Evolutionary conservation across 2,329 filamentous ascomycete genomes (phyloP), one percentile per base, ranked within the genome.

Genomic region (Fusarium algeriense): DNA sequence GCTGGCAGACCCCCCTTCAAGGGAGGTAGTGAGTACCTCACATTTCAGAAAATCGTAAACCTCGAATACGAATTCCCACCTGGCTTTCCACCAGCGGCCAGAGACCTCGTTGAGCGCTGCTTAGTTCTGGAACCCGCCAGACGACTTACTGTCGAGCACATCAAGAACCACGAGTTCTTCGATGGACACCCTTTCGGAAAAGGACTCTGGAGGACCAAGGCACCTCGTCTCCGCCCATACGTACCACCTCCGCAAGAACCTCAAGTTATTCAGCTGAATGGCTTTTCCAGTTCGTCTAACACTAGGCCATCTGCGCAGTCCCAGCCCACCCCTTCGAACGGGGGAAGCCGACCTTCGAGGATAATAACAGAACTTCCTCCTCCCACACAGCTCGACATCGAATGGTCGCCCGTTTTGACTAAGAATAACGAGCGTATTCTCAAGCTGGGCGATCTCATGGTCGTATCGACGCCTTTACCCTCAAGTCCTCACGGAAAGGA

Each of bases 1-100:
- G 93, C 93, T n/a, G 96, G 96, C n/a, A 87, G 96, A 66, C 96
- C 96, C 9, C 96, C 96, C 0, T 99, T 99, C 85, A 99, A 99
- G 80, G 96, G 93, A 43, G 92, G 88, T 17, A 98, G 97, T 74
- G 96, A 99, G 79, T 99, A 98, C 77, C 87, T 96, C 78, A 99
- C 96, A 0, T 99, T 99, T 78, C 96, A 99, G 80, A 99, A 98
- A 82, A 99, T 99, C 78, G 93, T 99, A 57, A 92, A 89, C 35
- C 86, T 99, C 45, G 95, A 99, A 59, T 99, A 98, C 79, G 92
- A 95, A 48, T 99, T 98, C 71, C 96, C 96, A 1, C 83, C 89
- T 32, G 94, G 94, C 3, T 99, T 99, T 75, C 96, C 96, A 4
- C 85, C 91, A 8, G 89, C 94, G 3, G 96, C 96, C 23, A 91